Base-by-base conservation (phyloP, 2,329 filamentous ascomycete genomes). In the Hymenoscyphus infarciens region DNA sequence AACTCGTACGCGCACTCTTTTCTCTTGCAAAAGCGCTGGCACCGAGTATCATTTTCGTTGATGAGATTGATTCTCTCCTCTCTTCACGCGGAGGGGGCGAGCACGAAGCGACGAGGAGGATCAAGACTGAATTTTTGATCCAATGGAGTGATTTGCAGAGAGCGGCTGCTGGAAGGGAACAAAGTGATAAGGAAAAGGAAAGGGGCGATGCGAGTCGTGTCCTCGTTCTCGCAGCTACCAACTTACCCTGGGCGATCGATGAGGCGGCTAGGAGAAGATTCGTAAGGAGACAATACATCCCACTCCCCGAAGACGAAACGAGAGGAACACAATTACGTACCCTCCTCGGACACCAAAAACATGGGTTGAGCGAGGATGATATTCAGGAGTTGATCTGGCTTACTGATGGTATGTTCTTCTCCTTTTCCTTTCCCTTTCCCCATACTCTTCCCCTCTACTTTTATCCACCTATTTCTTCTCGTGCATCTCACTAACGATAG, bases 101-200 rank as follows among this genome's bases (percentile, higher is more conserved):
- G 72, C 91, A 98, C 70, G 95, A 99, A 77, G 92, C 95, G 0
- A 96, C 92, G 0, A 83, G 94, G 62, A 85, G 95, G 61, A 96
- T 97, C 73, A 99, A 99, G 78, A 99, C 95, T 0, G 95, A 99
- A 73, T 99, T 99, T 70, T 79, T 99, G 33, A 97, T 99, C 31
- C 93, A 97, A 73, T 99, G 95, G 95, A 95, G 91, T 63, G 92
- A 97, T 73, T 78, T 99, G 2, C 92, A 96, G 72, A 87, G 92
- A 67, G 95, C 95, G 2, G 95, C 95, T 6, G 94, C 93, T 3
- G 94, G 94, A 0, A 84, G 91, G 42, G 92, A 96, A 73, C 80
- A 84, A 56, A 82, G 75, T 15, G 83, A 85, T 15, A 87, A 83
- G 63, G 86, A 90, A 39, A 90, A 84, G 68, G 85, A 88, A 64